These are phyloP conservation scores for Pyrenophora graminea DNA, from an alignment of 2,329 filamentous ascomycete species.

Conservation along the genomic window DNA sequence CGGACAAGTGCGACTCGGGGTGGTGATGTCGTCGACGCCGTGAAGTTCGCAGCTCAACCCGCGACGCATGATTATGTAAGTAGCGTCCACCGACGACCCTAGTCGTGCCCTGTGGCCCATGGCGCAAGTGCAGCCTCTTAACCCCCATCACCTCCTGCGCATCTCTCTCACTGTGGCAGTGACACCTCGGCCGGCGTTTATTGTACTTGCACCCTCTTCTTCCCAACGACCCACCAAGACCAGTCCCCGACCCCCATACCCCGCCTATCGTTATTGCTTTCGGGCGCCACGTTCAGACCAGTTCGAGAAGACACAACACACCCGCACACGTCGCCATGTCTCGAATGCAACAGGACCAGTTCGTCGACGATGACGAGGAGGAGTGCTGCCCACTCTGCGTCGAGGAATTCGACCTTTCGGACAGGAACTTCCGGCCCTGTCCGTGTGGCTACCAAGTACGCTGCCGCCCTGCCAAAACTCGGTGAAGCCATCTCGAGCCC, in stretches of 20 bases:
- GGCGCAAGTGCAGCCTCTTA: slow-evolving; percentile 30
- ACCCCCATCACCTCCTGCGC: slow-evolving; percentile 27
- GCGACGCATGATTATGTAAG: slow-evolving; percentile 20
- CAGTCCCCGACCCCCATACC: slow-evolving; percentile 6
- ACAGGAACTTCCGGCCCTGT: slow-evolving; percentile 95
- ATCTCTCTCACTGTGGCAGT: slow-evolving; percentile 24
- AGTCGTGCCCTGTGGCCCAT: slow-evolving; percentile 11
- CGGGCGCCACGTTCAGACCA: slow-evolving; percentile 33
- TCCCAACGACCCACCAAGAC: slow-evolving; percentile 10
- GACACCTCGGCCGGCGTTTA: slow-evolving; percentile 40
- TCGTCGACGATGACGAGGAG: slow-evolving; percentile 58
- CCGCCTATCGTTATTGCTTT: slow-evolving; percentile 18
- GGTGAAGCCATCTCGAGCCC: slow-evolving; percentile 13
- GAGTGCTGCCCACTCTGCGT: slow-evolving; percentile 88
- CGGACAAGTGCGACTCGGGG: slow-evolving; percentile 21
- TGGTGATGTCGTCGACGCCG: slow-evolving; percentile 34
- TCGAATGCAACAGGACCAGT: slow-evolving; percentile 56
- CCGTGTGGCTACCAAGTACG: slow-evolving; percentile 96
- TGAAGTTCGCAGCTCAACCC: slow-evolving; percentile 19
- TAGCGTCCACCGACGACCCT: slow-evolving; percentile 18
- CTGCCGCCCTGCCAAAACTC: slow-evolving; percentile 22
- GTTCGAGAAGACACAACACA: slow-evolving; percentile 11
- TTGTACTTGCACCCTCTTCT: slow-evolving; percentile 26
- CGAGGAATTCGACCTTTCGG: slow-evolving; percentile 96
- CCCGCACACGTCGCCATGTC: slow-evolving; percentile 47